Base-by-base conservation (phyloP, 2,329 filamentous ascomycete genomes). In the Claviceps sp. region DNA sequence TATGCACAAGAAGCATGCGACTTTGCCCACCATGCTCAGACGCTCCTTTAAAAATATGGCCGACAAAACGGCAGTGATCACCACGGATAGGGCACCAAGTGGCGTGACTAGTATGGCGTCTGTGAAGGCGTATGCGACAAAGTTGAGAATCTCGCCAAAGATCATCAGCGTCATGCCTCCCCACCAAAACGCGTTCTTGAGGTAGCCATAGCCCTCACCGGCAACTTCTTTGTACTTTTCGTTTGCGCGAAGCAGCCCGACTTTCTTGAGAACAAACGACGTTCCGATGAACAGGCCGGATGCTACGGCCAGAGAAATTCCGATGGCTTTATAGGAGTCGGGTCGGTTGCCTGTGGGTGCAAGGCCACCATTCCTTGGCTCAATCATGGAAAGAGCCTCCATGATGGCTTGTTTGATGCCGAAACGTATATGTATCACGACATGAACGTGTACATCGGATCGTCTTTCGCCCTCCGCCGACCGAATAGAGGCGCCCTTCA, bases 151-250 rank as follows among this genome's bases (percentile, higher is more conserved):
- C 69, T 98, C 93, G 59, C 93, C 93, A 44, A 97, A 62, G 60
- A 97, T 95, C 93, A 98, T 97, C 54, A 97, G 76, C 0, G 74
- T 89, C 93, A 98, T 97, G 60, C 93, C 93, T 1, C 73, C 68
- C 93, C 93, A 98, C 93, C 93, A 98, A 73, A 79, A 95, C 20
- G 75, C 75, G 63, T 97, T 97, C 72, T 95, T 95, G 61, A 98
- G 80, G 66, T 97, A 98, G 56, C 91, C 90, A 67, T 97, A 97
- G 52, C 93, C 93, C 68, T 97, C 91, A 54, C 93, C 93, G 0
- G 93, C 90, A 58, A 87, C 88, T 70, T 97, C 89, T 56, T 95
- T 86, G 73, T 97, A 97, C 67, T 97, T 97, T 61, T 87, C 82
- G 68, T 97, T 98, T 49, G 93, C 91, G 66, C 82, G 89, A 55